A percentile compares a stretch with the other conserved stretches of the same genome.
phyloP scores from a whole-genome alignment of 805 yeast species.

The Candida boidinii region DNA sequence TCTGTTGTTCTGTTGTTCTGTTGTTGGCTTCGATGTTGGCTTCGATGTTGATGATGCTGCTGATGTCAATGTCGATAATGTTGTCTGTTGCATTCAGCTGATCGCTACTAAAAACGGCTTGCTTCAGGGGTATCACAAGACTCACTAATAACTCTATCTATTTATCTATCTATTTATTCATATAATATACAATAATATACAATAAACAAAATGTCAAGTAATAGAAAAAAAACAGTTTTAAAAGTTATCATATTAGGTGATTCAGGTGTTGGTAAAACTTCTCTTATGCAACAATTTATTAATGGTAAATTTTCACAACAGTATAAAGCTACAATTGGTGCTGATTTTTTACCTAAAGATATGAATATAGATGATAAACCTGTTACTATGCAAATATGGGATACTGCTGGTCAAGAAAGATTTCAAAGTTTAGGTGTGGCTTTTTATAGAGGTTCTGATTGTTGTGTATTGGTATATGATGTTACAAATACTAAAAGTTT shows the following conservation, averaged over 20 bases:
- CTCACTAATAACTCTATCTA: too few species aligned
- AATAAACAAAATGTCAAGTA: slow-evolving; percentile 32
- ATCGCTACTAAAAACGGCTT: too few species aligned
- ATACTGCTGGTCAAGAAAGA: slow-evolving; percentile 97
- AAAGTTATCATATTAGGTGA: slow-evolving; percentile 93
- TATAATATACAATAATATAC: too few species aligned
- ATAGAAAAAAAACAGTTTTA: slow-evolving; percentile 64
- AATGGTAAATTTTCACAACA: slow-evolving; percentile 91
- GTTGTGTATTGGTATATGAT: slow-evolving; percentile 93
- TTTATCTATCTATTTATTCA: too few species aligned
- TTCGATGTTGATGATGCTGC: too few species aligned
- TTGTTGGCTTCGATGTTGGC: too few species aligned
- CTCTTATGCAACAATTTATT: slow-evolving; percentile 94
- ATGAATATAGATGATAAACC: slow-evolving; percentile 75
- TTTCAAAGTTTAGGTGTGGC: slow-evolving; percentile 96
- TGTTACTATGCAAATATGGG: slow-evolving; percentile 89
- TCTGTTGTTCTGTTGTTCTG: too few species aligned
- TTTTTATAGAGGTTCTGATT: slow-evolving; percentile 95
- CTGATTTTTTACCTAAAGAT: slow-evolving; percentile 92
- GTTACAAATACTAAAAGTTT: slow-evolving; percentile 92
- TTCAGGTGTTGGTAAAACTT: slow-evolving; percentile 96
- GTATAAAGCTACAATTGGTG: slow-evolving; percentile 97
- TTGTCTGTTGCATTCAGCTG: too few species aligned
- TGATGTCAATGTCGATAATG: too few species aligned
- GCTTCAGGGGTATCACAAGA: too few species aligned